phyloP scores from a whole-genome alignment of 768 basidiomycete genomes.

The Imleria badia region DNA sequence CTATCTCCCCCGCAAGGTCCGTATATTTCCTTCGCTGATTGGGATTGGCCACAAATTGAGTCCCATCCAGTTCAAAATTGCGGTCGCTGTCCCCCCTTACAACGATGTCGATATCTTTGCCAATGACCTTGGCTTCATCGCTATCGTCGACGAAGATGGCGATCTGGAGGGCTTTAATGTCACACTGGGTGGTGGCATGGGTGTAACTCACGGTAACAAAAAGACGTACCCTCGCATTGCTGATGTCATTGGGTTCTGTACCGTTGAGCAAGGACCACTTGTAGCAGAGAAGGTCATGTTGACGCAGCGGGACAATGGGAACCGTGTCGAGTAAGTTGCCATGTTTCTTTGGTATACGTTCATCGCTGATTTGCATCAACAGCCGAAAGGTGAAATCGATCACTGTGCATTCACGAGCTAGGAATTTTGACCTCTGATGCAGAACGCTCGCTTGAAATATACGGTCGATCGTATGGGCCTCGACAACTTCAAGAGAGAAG shows the following conservation, averaged over 20 bases:
- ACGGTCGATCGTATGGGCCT: slow-evolving; percentile 96
- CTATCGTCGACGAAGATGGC: slow-evolving; percentile 75
- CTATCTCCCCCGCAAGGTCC: slow-evolving; percentile 93
- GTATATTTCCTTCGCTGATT: slow-evolving; percentile 13
- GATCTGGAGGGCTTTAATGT: slow-evolving; percentile 93
- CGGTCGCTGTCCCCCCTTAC: slow-evolving; percentile 92
- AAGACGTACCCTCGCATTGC: slow-evolving; percentile 95
- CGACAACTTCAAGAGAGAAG: slow-evolving; percentile 81
- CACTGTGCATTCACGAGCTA: neutral
- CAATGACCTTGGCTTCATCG: slow-evolving; percentile 96
- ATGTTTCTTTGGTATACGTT: neutral
- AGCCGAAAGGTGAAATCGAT: slow-evolving; percentile 56
- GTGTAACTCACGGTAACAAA: slow-evolving; percentile 98
- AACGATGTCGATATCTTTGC: slow-evolving; percentile 97
- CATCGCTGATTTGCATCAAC: slow-evolving; percentile 2
- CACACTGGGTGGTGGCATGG: slow-evolving; percentile 94
- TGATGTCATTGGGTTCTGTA: slow-evolving; percentile 91
- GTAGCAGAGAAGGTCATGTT: slow-evolving; percentile 94
- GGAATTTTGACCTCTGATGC: slow-evolving; percentile 11
- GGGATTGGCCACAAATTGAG: neutral
- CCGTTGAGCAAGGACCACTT: slow-evolving; percentile 75
- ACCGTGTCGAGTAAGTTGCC: slow-evolving; percentile 79
- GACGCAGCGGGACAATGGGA: slow-evolving; percentile 93
- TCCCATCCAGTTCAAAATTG: slow-evolving; percentile 83
- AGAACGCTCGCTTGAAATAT: slow-evolving; percentile 93